Base-by-base conservation (phyloP, 306 rosid genomes). In the Gillenia trifoliata region DNA sequence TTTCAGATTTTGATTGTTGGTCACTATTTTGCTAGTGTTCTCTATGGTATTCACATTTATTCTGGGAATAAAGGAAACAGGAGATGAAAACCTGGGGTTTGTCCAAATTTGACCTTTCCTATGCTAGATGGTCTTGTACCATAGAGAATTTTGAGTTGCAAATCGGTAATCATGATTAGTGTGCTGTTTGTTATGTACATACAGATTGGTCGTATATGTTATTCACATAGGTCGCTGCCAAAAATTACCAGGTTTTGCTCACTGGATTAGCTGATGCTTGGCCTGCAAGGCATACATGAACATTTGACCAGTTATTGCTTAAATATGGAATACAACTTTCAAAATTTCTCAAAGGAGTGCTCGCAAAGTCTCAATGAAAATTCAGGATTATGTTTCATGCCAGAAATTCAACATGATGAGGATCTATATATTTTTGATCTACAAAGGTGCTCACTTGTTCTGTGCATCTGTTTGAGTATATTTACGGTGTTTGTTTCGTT, bases 401-500 rank as follows among this genome's bases (percentile, higher is more conserved):
- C 81, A 82, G 85, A 73, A 73, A 81, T 82, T 85, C 99, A 94
- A 83, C 92, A 85, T 20, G 97, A 94, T 79, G 99, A 94, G 85
- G 99, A 94, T 85, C 83, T 94, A 11, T 94, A 94, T 90, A 87
- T 94, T 82, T 94, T 94, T 80, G 96, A 94, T n/a, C 75, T 95
- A 92, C 80, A n/a, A 92, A 94, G 97, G 99, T 90, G 59, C 69
- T 68, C 80, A 26, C 34, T 62, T 74, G 64, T 59, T 72, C 26
- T 72, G n/a, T 34, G 13, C 34, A 4, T 71, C 22, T 54, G 16
- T 22, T 33, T 13, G 19, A 25, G 1, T 45, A 2, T 63, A 66
- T 75, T 11, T 25, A 36, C 17, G 22, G 5, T 22, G 69, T n/a
- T n/a, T n/a, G n/a, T n/a, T n/a, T n/a, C n/a, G n/a, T n/a, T 52